Base-by-base conservation (phyloP, 495 filamentous ascomycete genomes). In the Xylaria intraflava region DNA sequence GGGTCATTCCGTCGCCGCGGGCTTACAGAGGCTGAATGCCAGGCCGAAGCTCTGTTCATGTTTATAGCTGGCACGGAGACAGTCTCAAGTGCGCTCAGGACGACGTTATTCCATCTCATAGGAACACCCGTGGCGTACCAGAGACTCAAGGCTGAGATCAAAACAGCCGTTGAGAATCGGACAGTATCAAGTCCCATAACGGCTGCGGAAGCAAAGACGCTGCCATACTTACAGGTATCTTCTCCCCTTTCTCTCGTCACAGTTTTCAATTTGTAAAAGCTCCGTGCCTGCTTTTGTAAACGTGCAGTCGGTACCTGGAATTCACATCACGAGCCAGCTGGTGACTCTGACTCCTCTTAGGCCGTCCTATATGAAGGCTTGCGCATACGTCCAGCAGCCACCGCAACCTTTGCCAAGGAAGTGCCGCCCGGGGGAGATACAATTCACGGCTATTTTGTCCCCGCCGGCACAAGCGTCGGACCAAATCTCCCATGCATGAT, bases 31-130 rank as follows among this genome's bases (percentile, higher is more conserved):
- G 17, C 45, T 1, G 56, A 61, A 16, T 59, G 60, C 3, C 52
- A 64, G 30, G 51, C 66, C 8, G 61, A 72, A 17, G 65, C 66
- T 26, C 26, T 73, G 2, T 58, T 77, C 29, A 69, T 73, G 59
- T 71, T 73, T 41, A 69, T 85, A 9, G 83, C 83, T 2, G 83
- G 82, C n/a, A 78, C 82, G 7, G 85, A 89, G 54, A 84, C 84
- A 10, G 82, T 78, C 0, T 78, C 80, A 0, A 80, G 77, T 1
- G 70, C 77, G 8, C 75, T 87, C 59, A 73, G 74, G 42, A 75
- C 72, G 1, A 69, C 81, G 36, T 64, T 87, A 39, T 56, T 73
- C 20, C 76, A 79, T 55, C 64, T 87, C 20, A 58, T 85, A 11
- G 67, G 65, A 6, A 68, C 74, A 43, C 69, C 72, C 0, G 30